Conservation (phyloP, 768 basidiomycete genomes). For the Hortiboletus campestris region DNA sequence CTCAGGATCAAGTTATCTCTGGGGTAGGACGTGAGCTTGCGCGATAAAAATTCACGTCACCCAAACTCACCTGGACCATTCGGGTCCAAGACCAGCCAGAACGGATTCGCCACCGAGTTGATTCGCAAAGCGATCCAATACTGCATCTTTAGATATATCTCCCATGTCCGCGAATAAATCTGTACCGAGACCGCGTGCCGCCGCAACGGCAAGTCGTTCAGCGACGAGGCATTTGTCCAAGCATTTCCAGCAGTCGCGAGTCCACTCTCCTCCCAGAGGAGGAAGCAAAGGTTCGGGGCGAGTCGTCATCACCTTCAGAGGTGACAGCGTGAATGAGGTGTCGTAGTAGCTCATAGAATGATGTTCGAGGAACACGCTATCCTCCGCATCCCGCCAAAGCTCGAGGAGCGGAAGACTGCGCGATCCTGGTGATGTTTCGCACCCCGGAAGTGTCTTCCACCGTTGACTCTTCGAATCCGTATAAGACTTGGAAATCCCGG, state of each 20-base stretch:
- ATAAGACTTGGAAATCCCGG: slow-evolving; percentile 31
- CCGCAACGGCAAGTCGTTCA: slow-evolving; percentile 53
- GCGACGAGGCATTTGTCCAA: slow-evolving; percentile 80
- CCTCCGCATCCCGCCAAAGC: slow-evolving; percentile 30
- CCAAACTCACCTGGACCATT: slow-evolving; percentile 56
- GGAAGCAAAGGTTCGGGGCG: not conserved
- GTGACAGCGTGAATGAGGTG: slow-evolving; percentile 17
- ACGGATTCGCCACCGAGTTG: slow-evolving; percentile 46
- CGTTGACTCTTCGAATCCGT: slow-evolving; percentile 5
- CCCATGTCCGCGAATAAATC: slow-evolving; percentile 51
- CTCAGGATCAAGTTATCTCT: slow-evolving; percentile 27
- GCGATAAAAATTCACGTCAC: not conserved
- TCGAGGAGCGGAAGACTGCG: slow-evolving; percentile 33
- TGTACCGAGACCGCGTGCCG: slow-evolving; percentile 22
- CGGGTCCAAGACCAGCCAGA: slow-evolving; percentile 41
- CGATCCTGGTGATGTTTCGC: slow-evolving; percentile 28
- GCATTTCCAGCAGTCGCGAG: slow-evolving; percentile 75
- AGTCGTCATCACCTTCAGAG: slow-evolving; percentile 6
- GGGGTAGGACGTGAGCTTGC: not conserved
- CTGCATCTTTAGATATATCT: slow-evolving; percentile 50
- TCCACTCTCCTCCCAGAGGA: slow-evolving; percentile 46
- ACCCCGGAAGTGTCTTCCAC: slow-evolving; percentile 9
- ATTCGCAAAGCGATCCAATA: slow-evolving; percentile 58
- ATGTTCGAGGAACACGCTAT: slow-evolving; percentile 29
- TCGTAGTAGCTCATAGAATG: slow-evolving; percentile 18